Evolutionary conservation across 2,329 filamentous ascomycete genomes (phyloP), one percentile per base, ranked within the genome.

Genomic region (Macrophomina phaseolina): DNA sequence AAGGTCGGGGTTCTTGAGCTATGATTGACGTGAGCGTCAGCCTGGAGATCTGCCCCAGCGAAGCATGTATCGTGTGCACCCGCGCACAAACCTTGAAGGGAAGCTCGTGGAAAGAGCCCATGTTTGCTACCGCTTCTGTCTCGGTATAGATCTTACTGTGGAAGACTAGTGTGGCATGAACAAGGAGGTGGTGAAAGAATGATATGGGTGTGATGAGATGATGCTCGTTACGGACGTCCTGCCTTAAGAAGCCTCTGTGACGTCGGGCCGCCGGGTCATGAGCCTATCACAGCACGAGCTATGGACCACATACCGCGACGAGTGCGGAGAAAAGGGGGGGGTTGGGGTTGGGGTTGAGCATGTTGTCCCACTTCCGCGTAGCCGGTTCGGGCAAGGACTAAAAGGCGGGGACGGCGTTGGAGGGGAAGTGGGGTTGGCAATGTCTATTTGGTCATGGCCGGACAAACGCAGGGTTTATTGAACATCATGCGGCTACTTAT

Each of bases 1-100:
- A n/a, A 87, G 72, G 30, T 83, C 81, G 11, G 83, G 79, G 68
- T 85, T 82, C 73, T 85, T 85, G 68, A 87, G 79, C 81, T 86
- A 64, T 12, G 8, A 18, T 40, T n/a, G 32, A 36, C 14, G 46
- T 18, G 23, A n/a, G n/a, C 40, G 66, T 68, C 49, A 67, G 34
- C 38, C 40, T 14, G 38, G 38, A 14, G 38, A 9, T 40, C 38
- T 40, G 38, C 8, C 38, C 14, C 14, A 48, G 32, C 34, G 6
- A n/a, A 58, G 16, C 38, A 34, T 23, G 58, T 32, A 30, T 3
- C 23, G n/a, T n/a, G n/a, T n/a, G 23, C 34, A 18, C 11, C 3
- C 18, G 30, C 14, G 9, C 9, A 30, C 48, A 36, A 68, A 82
- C 81, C 76, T 82, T 80, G 75, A 83, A 83, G 2, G 81, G 81